phyloP scores from a whole-genome alignment of 192 early-diverging fungal genomes.

The Mortierella claussenii region DNA sequence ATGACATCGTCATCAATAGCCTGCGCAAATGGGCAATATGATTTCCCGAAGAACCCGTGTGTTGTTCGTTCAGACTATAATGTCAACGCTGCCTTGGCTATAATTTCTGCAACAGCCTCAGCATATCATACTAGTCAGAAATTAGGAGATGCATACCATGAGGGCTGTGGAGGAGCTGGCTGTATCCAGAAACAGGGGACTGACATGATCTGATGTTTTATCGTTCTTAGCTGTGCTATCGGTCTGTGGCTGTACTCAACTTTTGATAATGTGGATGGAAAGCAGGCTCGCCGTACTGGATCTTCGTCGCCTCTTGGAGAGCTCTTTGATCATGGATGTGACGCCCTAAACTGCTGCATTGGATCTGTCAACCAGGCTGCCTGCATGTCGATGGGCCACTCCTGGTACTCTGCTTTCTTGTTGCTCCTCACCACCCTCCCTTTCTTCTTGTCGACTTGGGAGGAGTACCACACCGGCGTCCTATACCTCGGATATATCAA shows the following conservation, averaged over 20 bases:
- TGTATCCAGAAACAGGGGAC: no score
- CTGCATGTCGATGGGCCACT: conserved; percentile 78
- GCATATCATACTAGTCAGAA: no score
- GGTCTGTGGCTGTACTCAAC: conserved; percentile 91
- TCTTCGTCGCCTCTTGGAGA: conserved; percentile 83
- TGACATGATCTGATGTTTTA: no score
- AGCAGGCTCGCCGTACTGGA: conserved; percentile 85
- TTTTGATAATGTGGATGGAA: conserved; percentile 91
- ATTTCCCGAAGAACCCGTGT: no score
- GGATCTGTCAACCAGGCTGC: conserved; percentile 78
- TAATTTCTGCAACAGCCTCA: no score
- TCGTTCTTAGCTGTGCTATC: conserved; percentile 74
- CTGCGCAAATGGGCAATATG: no score
- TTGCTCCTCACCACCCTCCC: conserved; percentile 74
- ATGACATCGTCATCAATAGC: no score
- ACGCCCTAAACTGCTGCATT: conserved; percentile 87
- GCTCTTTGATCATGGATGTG: conserved; percentile 89
- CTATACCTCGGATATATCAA: conserved; percentile 87
- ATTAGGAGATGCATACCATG: no score
- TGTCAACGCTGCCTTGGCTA: no score
- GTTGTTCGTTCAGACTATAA: no score
- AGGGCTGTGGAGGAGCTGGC: no score
- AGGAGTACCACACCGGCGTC: conserved; percentile 89
- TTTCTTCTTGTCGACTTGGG: conserved; percentile 91
- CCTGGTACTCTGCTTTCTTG: conserved; percentile 68